Conservation (phyloP, 306 rosid species). For the Adenanthera pavonina region DNA sequence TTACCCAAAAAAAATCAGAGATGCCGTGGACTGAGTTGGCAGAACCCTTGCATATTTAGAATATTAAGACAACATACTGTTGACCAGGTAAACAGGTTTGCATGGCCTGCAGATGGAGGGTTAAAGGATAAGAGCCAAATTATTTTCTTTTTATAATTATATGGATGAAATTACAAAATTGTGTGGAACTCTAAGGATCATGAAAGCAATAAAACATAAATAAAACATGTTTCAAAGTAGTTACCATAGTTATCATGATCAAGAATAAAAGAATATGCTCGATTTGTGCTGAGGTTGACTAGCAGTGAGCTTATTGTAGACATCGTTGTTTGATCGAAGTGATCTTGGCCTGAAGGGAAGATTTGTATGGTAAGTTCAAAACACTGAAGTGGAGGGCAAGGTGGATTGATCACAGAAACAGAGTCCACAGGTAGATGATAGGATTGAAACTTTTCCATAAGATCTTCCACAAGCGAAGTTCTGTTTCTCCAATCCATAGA, state of each 20-base stretch:
- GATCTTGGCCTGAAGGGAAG: slow-evolving; percentile 51
- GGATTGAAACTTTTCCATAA: slow-evolving; percentile 4
- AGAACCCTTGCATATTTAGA: neutral
- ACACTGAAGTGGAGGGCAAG: slow-evolving; percentile 20
- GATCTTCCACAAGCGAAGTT: slow-evolving; percentile 35
- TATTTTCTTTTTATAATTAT: neutral
- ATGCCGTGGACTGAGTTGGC: neutral
- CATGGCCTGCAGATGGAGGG: neutral
- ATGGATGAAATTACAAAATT: neutral
- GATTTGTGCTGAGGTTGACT: slow-evolving; percentile 37
- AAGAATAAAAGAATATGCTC: slow-evolving; percentile 44
- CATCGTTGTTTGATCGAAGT: slow-evolving; percentile 49
- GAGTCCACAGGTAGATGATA: slow-evolving; percentile 48
- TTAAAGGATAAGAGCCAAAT: neutral
- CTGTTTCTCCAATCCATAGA: slow-evolving; percentile 44
- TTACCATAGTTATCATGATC: slow-evolving; percentile 19
- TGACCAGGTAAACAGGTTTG: neutral
- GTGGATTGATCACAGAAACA: slow-evolving; percentile 38
- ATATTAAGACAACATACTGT: neutral
- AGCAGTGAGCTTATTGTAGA: slow-evolving; percentile 46
- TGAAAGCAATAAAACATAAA: neutral
- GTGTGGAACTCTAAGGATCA: neutral
- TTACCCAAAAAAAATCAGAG: too few species aligned
- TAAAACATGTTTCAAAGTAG: slow-evolving; percentile 34
- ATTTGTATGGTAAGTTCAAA: slow-evolving; percentile 42